Evolutionary conservation across 2,329 filamentous ascomycete genomes (phyloP), one percentile per base, ranked within the genome.

Genomic region (Botrytis squamosa): DNA sequence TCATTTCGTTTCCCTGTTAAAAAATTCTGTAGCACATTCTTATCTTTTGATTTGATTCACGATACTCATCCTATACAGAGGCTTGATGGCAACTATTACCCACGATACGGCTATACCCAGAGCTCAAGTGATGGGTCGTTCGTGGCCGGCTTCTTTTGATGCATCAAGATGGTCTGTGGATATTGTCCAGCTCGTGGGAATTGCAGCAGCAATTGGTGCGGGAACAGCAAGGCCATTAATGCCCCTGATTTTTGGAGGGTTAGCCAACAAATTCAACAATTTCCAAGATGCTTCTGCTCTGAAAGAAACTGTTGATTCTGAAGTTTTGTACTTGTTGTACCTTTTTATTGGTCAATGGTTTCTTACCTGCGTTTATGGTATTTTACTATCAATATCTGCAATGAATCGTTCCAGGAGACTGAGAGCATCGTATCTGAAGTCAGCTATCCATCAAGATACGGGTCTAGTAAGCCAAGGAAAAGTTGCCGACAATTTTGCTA

Each of bases 161-260:
- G 16, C 25, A 66, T 38, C 63, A 46, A 36, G 42, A 49, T 44
- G 42, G 40, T 8, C 52, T 18, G 7, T 38, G 25, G 59, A 71
- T 71, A 40, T 71, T 20, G 40, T 63, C 42, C 55, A 63, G 59
- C 70, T 71, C 25, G 16, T 49, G 18, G 69, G 70, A 52, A 18
- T 64, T 64, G 70, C 57, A 25, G 60, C 71, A 38, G 84, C 88
- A 66, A 87, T 89, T 75, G 85, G 83, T 59, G 88, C 84, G 29
- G 89, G 89, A 73, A 87, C 88, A 67, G 85, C 86, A n/a, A 78
- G 90, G 76, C 89, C 89, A 4, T 79, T 89, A 60, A 78, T 78
- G 80, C 83, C 68, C 0, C 86, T 93, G 74, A 84, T 96, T 63
- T 95, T 96, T 78, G 93, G 93, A 74, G 88, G 89, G 69, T 86